Percentiles rank a stretch among this genome's conserved stretches.
These are phyloP conservation scores for Xylariaceae sp. DNA, from an alignment of 2,329 filamentous ascomycete genomes.

Conservation along the genomic window DNA sequence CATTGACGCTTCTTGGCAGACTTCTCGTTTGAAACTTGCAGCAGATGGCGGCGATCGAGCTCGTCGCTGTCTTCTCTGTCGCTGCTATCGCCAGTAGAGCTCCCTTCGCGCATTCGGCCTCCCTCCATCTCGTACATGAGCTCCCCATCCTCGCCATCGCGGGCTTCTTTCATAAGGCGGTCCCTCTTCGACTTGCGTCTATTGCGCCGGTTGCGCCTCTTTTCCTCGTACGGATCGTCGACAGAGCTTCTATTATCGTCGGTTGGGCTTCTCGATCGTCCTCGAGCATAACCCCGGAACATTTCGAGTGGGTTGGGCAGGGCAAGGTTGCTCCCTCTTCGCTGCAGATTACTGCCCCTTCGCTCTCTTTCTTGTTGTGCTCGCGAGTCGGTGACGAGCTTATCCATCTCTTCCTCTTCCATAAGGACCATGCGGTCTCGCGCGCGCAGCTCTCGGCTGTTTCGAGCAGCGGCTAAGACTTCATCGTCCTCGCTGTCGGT, in stretches of 20 bases:
- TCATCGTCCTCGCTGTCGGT: slow-evolving; percentile 74
- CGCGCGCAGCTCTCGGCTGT: slow-evolving; percentile 64
- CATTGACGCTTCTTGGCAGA: slow-evolving; percentile 47
- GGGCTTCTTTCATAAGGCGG: slow-evolving; percentile 47
- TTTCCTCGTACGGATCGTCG: slow-evolving; percentile 46
- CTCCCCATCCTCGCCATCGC: slow-evolving; percentile 64
- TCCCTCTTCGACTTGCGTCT: slow-evolving; percentile 51
- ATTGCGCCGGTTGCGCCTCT: slow-evolving; percentile 43
- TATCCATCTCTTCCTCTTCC: slow-evolving; percentile 70
- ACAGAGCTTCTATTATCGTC: slow-evolving; percentile 40
- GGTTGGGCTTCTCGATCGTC: slow-evolving; percentile 33
- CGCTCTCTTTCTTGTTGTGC: slow-evolving; percentile 35
- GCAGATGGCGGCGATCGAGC: slow-evolving; percentile 49
- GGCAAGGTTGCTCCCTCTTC: slow-evolving; percentile 41
- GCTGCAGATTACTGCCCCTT: slow-evolving; percentile 42
- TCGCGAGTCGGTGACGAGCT: slow-evolving; percentile 51
- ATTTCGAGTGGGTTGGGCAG: slow-evolving; percentile 46
- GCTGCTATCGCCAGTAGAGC: slow-evolving; percentile 58
- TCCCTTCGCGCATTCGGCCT: slow-evolving; percentile 65
- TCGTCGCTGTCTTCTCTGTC: slow-evolving; percentile 57
- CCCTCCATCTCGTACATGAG: slow-evolving; percentile 78
- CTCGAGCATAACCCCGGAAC: slow-evolving; percentile 34
- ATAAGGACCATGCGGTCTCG: slow-evolving; percentile 68
- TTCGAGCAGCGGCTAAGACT: slow-evolving; percentile 60
- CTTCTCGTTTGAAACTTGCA: slow-evolving; percentile 44